Conservation (phyloP, 2,329 filamentous ascomycete species). For the Epichloe sibirici region DNA sequence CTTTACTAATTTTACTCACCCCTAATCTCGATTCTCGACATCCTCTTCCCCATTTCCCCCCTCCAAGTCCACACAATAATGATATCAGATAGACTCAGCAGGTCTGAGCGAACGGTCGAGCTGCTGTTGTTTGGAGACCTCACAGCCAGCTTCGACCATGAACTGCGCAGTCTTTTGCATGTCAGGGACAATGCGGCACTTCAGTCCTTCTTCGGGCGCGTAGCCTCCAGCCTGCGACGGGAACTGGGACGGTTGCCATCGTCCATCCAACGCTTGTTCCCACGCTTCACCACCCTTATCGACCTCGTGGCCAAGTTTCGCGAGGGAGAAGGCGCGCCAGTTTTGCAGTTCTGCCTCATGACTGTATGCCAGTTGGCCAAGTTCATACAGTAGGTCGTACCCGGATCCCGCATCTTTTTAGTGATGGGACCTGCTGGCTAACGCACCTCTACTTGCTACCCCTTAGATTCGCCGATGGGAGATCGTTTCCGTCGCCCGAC, state of each 20-base stretch:
- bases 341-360: constrained; percentile 13
- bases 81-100: too few relatives aligned
- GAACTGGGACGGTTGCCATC: constrained; percentile 11
- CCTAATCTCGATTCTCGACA: too few relatives aligned
- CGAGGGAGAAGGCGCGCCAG: constrained; percentile 10
- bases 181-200: constrained; percentile 13
- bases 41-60: too few relatives aligned
- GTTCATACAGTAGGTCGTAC: constrained; percentile 12
- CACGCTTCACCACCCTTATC: constrained; percentile 16
- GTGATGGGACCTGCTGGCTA: too few relatives aligned
- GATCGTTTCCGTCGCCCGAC: too few relatives aligned
- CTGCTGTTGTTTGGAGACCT: constrained; percentile 15
- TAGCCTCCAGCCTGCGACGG: constrained; percentile 10
- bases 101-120: not conserved
- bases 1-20: too few relatives aligned
- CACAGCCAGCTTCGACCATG: constrained; percentile 11
- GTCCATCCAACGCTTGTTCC: constrained; percentile 11
- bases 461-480: too few relatives aligned
- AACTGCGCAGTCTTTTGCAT: constrained; percentile 12
- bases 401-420: too few relatives aligned
- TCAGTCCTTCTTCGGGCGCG: constrained; percentile 14
- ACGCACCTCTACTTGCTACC: too few relatives aligned
- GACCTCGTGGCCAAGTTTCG: constrained; percentile 13
- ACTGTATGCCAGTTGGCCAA: constrained; percentile 13
- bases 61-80: too few relatives aligned